phyloP scores from a whole-genome alignment of 1,139 yeast genomes.

The Hansenula sp. region DNA sequence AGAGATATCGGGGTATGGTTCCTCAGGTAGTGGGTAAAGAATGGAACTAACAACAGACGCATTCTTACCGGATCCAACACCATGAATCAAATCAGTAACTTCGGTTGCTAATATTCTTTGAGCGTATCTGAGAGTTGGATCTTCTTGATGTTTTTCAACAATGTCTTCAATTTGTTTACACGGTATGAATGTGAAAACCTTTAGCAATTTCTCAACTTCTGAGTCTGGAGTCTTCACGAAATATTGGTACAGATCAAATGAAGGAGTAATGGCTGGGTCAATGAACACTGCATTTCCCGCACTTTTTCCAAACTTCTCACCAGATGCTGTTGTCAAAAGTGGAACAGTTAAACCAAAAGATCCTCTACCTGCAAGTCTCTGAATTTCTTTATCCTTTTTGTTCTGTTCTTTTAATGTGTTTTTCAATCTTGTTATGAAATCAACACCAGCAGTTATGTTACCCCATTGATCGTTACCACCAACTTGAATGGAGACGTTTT shows the following conservation, averaged over 20 bases:
- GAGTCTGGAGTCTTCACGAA: conserved; percentile 79
- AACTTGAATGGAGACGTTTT: conserved; percentile 68
- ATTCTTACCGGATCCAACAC: conserved; percentile 65
- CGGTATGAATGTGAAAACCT: conserved; percentile 78
- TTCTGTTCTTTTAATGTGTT: conserved; percentile 23
- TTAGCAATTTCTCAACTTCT: conserved; percentile 64
- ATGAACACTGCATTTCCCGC: conserved; percentile 97
- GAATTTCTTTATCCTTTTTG: conserved; percentile 19
- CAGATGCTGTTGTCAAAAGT: conserved; percentile 78
- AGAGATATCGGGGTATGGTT: conserved; percentile 41
- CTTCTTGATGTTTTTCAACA: conserved; percentile 44
- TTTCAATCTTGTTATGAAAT: conserved; percentile 65
- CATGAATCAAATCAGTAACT: conserved; percentile 84
- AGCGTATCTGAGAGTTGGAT: conserved; percentile 65
- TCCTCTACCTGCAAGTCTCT: conserved; percentile 13
- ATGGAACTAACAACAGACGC: conserved; percentile 62
- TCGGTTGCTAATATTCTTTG: conserved; percentile 79
- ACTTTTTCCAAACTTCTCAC: conserved; percentile 94
- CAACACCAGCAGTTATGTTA: conserved; percentile 93
- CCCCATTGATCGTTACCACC: conserved; percentile 99
- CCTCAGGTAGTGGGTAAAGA: conserved; percentile 57
- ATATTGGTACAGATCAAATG: conserved; percentile 82
- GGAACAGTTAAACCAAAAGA: conserved; percentile 89
- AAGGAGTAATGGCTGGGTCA: conserved; percentile 64
- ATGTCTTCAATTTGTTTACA: conserved; percentile 49